These are phyloP conservation scores for Cladosporium velox DNA, from an alignment of 2,329 filamentous ascomycete species.

Conservation along the genomic window DNA sequence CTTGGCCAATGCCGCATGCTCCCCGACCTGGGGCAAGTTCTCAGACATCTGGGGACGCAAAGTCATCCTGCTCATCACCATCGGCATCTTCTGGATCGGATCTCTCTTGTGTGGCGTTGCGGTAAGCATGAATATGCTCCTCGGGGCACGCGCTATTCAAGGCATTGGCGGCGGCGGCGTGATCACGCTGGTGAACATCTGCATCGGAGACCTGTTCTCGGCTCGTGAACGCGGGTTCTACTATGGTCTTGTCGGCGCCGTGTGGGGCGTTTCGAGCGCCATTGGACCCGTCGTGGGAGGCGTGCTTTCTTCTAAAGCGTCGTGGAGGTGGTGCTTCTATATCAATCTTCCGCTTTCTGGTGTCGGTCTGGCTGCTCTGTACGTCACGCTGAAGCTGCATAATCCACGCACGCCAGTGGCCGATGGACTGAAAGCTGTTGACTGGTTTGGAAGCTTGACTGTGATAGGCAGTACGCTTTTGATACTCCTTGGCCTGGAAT, in stretches of 20 bases:
- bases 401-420: too few relatives aligned
- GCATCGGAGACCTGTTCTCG: not conserved
- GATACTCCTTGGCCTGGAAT: conserved; percentile 56
- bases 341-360: conserved; percentile 57
- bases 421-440: conserved; percentile 53
- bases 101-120: too few relatives aligned
- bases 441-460: conserved; percentile 56
- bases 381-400: conserved; percentile 52
- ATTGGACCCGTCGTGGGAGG: not conserved
- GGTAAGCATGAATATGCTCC: too few relatives aligned
- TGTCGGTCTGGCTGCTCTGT: conserved; percentile 50
- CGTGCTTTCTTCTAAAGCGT: not conserved
- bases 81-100: too few relatives aligned
- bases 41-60: too few relatives aligned
- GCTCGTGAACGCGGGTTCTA: not conserved
- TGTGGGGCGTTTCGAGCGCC: not conserved
- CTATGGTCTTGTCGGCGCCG: not conserved
- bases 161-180: conserved; percentile 44
- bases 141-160: conserved; percentile 39
- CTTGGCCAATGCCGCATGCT: too few relatives aligned
- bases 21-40: too few relatives aligned
- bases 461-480: conserved; percentile 55
- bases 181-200: not conserved
- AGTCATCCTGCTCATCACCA: too few relatives aligned
- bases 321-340: conserved; percentile 44